Evolutionary conservation across 1,284 basidiomycete species (phyloP).

Genomic region (Schizophyllum amplum): DNA sequence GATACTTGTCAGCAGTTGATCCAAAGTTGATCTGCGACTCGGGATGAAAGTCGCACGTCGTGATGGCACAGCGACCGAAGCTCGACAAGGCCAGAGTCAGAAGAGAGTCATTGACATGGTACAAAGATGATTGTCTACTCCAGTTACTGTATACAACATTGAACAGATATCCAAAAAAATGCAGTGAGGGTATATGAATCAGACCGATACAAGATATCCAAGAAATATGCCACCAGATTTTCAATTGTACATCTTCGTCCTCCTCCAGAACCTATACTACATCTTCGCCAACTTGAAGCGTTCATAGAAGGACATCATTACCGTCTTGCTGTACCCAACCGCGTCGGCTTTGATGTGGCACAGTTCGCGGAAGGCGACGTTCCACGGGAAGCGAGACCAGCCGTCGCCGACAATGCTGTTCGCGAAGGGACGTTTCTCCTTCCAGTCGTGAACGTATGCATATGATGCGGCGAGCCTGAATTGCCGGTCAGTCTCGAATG

Average conservation of each 20-base stretch:
- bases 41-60: no score
- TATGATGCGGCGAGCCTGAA: constrained; percentile 17
- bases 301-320: constrained; percentile 18
- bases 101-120: no score
- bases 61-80: no score
- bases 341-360: constrained; percentile 20
- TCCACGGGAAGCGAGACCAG: constrained; percentile 23
- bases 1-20: no score
- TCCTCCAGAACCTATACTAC: neutral
- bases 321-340: constrained; percentile 17
- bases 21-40: no score
- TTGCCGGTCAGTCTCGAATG: no score
- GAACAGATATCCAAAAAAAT: neutral
- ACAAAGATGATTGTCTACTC: no score
- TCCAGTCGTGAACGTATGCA: constrained; percentile 18
- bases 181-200: neutral
- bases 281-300: constrained; percentile 10
- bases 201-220: neutral
- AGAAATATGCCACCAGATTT: neutral
- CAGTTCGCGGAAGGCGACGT: constrained; percentile 20
- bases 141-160: no score
- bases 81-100: no score
- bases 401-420: neutral
- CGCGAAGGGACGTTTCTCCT: constrained; percentile 3
- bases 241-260: neutral